Percentiles rank a stretch among this genome's conserved stretches.
phyloP scores from a whole-genome alignment of 495 filamentous ascomycete species.

The Cercophora samala region DNA sequence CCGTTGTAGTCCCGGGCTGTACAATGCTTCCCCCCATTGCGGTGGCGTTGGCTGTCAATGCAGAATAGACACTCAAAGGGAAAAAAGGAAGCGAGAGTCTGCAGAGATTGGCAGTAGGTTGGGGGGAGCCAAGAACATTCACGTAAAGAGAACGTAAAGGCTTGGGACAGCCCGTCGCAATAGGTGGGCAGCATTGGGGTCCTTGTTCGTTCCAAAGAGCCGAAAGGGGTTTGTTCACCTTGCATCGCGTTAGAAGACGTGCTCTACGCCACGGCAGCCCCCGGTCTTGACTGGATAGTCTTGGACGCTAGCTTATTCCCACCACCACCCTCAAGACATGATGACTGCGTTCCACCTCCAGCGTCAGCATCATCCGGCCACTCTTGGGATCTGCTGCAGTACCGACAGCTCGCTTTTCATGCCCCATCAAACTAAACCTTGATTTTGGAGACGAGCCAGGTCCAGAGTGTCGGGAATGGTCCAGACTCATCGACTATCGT shows the following conservation, averaged over 20 bases:
- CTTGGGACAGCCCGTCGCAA: neutral
- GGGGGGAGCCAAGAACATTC: constrained; percentile 23
- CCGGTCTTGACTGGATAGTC: constrained; percentile 1
- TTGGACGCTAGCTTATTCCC: constrained; percentile 18
- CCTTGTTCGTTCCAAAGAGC: neutral
- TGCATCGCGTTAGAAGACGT: constrained; percentile 29
- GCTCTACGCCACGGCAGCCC: constrained; percentile 15
- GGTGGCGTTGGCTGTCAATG: constrained; percentile 5
- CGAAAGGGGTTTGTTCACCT: constrained; percentile 11
- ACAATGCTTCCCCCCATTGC: neutral
- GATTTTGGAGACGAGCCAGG: constrained; percentile 1
- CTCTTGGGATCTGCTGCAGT: neutral
- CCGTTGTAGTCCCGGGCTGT: constrained; percentile 14
- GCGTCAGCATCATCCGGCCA: neutral
- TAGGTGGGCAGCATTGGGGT: constrained; percentile 11
- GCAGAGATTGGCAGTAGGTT: constrained; percentile 11
- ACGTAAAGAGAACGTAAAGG: constrained; percentile 30
- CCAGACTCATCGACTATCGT: neutral
- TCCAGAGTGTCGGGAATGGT: constrained; percentile 1
- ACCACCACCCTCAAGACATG: neutral
- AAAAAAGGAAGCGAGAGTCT: constrained; percentile 19
- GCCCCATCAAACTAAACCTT: neutral
- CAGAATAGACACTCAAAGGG: constrained; percentile 8
- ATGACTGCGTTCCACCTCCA: constrained; percentile 9
- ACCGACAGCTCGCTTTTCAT: neutral